Conservation (phyloP, 1,139 yeast species). For the Candida freyschussii region DNA sequence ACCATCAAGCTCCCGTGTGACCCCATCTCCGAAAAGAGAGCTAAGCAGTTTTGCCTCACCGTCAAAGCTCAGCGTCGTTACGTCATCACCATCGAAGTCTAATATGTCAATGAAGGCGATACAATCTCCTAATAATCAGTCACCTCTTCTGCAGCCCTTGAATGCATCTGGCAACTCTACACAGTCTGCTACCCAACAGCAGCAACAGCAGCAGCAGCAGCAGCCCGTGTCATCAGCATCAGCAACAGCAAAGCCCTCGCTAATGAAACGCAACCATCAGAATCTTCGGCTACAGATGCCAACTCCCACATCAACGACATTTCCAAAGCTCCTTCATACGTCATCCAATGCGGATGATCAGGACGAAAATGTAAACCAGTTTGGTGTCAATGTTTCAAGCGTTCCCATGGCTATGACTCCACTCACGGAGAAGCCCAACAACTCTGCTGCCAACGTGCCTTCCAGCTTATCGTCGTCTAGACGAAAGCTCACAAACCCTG, state of each 20-base stretch:
- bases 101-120: conserved; percentile 24
- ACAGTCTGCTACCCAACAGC: conserved; percentile 4
- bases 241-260: conserved; percentile 36
- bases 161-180: conserved; percentile 11
- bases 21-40: conserved; percentile 26
- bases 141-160: conserved; percentile 26
- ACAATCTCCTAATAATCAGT: conserved; percentile 22
- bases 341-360: conserved; percentile 19
- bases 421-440: conserved; percentile 50
- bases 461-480: conserved; percentile 28
- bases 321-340: conserved; percentile 30
- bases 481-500: conserved; percentile 15
- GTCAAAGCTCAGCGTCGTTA: conserved; percentile 12
- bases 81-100: conserved; percentile 22
- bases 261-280: conserved; percentile 29
- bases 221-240: conserved; percentile 17
- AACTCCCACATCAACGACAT: conserved; percentile 34
- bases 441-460: neutral
- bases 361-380: conserved; percentile 51
- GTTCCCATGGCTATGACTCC: conserved; percentile 73
- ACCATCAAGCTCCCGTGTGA: conserved; percentile 16
- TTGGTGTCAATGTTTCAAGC: conserved; percentile 52
- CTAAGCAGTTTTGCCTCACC: conserved; percentile 18
- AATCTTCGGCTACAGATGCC: conserved; percentile 47
- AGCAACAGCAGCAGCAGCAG: conserved; percentile 19